A percentile compares a stretch with the other conserved stretches of the same genome.
Conservation (phyloP, 495 filamentous ascomycete genomes). For the Penicillium parvum region DNA sequence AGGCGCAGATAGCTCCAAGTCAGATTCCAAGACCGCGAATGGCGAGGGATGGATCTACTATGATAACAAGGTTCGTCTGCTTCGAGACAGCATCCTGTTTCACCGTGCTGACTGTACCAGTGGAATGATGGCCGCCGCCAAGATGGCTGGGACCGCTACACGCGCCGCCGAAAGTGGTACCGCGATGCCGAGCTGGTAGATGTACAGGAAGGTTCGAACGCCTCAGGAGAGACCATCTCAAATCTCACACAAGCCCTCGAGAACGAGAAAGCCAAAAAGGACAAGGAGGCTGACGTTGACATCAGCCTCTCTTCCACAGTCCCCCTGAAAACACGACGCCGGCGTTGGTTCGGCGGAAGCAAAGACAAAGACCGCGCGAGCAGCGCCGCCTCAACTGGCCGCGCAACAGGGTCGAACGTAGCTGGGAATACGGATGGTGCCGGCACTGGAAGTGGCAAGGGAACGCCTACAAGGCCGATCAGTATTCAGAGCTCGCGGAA, state of each 20-base stretch:
- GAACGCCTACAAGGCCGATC: conserved; percentile 29
- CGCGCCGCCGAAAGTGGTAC: conserved; percentile 89
- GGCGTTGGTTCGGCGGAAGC: conserved; percentile 42
- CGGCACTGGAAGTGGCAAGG: conserved; percentile 11
- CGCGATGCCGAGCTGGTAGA: conserved; percentile 95
- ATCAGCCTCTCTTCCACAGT: conserved; percentile 29
- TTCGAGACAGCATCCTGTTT: neutral
- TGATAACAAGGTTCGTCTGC: conserved; percentile 76
- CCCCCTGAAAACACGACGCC: conserved; percentile 31
- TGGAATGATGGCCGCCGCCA: conserved; percentile 88
- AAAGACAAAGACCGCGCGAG: conserved; percentile 31
- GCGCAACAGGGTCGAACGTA: conserved; percentile 15
- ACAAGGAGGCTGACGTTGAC: conserved; percentile 19
- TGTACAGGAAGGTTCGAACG: conserved; percentile 34
- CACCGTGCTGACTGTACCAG: conserved; percentile 35
- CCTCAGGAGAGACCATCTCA: conserved; percentile 24
- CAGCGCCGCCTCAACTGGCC: conserved; percentile 17
- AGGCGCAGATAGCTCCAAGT: conserved; percentile 53
- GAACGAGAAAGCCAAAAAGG: conserved; percentile 18
- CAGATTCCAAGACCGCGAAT: conserved; percentile 44
- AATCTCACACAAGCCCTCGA: conserved; percentile 31
- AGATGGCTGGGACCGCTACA: conserved; percentile 95
- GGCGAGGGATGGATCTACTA: conserved; percentile 93
- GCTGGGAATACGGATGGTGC: conserved; percentile 12
- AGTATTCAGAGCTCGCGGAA: conserved; percentile 31